These are phyloP conservation scores for Aurinia saxatilis DNA, from an alignment of 345 rosid species.

Conservation along the genomic window DNA sequence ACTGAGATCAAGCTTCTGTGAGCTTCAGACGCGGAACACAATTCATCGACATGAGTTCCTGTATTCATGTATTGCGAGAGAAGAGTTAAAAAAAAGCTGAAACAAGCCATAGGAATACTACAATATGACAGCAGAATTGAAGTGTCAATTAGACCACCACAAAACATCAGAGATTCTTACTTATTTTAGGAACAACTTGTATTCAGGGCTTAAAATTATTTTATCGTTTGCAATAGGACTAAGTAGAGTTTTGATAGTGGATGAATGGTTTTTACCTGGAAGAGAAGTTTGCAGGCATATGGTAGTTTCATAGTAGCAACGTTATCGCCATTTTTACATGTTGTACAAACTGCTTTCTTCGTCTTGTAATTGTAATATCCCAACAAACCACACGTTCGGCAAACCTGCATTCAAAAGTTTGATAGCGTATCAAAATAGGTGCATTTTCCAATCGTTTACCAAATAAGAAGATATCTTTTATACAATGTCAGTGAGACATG, in stretches of 20 bases:
- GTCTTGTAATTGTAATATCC: conserved; percentile 84
- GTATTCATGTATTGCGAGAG: not conserved
- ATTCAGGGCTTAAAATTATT: no score
- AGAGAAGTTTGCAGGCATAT: conserved; percentile 89
- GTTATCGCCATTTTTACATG: conserved; percentile 73
- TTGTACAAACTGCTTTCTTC: conserved; percentile 65
- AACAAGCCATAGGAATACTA: not conserved
- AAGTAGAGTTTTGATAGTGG: not conserved
- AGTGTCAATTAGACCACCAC: not conserved
- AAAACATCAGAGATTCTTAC: not conserved
- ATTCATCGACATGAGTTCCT: conserved; percentile 91
- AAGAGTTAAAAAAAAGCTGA: not conserved
- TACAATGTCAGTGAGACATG: not conserved
- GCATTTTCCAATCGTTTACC: no score
- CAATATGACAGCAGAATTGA: not conserved
- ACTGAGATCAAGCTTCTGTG: conserved; percentile 39
- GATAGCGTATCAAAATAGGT: not conserved
- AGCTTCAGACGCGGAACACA: conserved; percentile 62
- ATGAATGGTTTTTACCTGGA: conserved; percentile 49
- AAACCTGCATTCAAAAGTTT: conserved; percentile 45
- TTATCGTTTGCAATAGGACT: not conserved
- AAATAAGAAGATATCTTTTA: not conserved
- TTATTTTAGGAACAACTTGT: no score
- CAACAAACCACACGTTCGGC: conserved; percentile 75
- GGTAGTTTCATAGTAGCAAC: conserved; percentile 82